These are phyloP conservation scores for Diaporthe ilicicola DNA, from an alignment of 2,329 filamentous ascomycete genomes.

Conservation along the genomic window DNA sequence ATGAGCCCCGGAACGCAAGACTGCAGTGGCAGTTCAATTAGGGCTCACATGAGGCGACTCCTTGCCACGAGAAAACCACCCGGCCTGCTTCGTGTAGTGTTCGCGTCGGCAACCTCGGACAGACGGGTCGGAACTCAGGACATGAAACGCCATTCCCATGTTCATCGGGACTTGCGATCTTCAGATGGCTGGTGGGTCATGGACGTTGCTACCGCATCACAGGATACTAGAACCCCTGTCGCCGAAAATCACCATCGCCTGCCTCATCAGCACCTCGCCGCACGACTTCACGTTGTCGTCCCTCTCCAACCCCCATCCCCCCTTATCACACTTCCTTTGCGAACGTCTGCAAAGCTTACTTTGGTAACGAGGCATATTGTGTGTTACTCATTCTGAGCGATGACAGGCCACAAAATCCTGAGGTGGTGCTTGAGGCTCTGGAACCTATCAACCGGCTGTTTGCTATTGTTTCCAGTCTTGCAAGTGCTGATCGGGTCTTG, in stretches of 20 bases:
- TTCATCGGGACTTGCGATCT: slow-evolving; percentile 23
- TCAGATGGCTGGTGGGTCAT: slow-evolving; percentile 25
- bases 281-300: not conserved
- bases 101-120: slow-evolving; percentile 5
- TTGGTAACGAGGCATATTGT: too few relatives aligned
- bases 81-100: not conserved
- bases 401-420: too few relatives aligned
- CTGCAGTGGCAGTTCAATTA: not conserved
- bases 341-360: not conserved
- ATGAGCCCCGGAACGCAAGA: not conserved
- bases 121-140: slow-evolving; percentile 15
- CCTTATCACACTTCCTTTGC: not conserved
- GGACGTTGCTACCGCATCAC: not conserved
- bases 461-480: not conserved
- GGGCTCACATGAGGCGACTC: not conserved
- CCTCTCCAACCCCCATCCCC: not conserved
- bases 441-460: not conserved
- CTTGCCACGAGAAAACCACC: not conserved
- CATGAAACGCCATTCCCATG: slow-evolving; percentile 15
- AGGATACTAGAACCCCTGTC: slow-evolving; percentile 16
- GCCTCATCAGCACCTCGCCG: not conserved
- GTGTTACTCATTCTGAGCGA: not conserved
- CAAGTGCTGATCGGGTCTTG: not conserved
- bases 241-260: slow-evolving; percentile 13
- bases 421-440: not conserved